Evolutionary conservation across 192 early-diverging fungal species (phyloP), one percentile per base, ranked within the genome.

Genomic region (Backusella parvicylindrica): DNA sequence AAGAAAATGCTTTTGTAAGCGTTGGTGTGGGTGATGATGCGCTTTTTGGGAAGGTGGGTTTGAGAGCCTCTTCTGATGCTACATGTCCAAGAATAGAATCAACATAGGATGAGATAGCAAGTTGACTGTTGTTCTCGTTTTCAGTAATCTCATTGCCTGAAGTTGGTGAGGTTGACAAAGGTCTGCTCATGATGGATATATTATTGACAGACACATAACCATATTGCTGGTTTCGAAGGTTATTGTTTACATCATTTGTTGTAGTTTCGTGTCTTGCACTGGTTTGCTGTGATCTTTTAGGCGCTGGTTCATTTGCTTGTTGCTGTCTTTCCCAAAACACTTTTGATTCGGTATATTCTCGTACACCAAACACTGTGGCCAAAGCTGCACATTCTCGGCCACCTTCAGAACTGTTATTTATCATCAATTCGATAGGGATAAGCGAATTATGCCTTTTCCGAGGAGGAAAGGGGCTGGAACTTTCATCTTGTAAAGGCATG

Each of bases 291-390:
- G 9, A 60, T 60, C 53, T 60, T 28, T 60, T 60, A 21, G 64
- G 64, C 3, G 64, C n/a, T 40, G 12, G 2, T 36, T 68, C 67
- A 37, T 68, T 35, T 40, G 32, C 33, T 12, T 68, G 35, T 41
- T 68, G 67, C 7, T 75, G 74, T 0, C 68, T 53, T 53, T 80
- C 75, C 79, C 79, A 80, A 11, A 80, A 63, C 13, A 76, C 50
- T 16, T 76, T 76, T 21, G 71, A 70, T 30, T 80, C 71, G 6
- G 70, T 71, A 40, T 80, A 80, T 72, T 80, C 79, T 38, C 49
- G 70, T 31, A 76, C 71, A 26, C 79, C 79, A 73, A 80, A 80
- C 18, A 80, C 79, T 1, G 75, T 75, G 1, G 79, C 79, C n/a
- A 80, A 43, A 31, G 79, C 75, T 28, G 79, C 79, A 35, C 75